Percentiles rank a stretch among this genome's conserved stretches.
Evolutionary conservation across 73 alveolate species (phyloP).

Genomic region (Tetrahymena elliotti): DNA sequence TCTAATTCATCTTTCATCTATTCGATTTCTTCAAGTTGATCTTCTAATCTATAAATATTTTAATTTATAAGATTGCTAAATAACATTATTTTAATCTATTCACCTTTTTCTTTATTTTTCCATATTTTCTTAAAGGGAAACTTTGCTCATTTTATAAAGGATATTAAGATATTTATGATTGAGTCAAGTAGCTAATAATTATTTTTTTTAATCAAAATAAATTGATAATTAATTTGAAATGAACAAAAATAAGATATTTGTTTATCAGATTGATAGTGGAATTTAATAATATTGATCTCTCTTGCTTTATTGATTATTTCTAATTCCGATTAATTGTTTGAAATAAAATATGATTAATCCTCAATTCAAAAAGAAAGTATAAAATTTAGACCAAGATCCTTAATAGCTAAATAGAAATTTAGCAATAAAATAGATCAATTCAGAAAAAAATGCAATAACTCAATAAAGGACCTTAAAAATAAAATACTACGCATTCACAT

Average conservation of each 20-base stretch:
- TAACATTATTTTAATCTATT: neutral
- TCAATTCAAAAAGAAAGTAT: neutral
- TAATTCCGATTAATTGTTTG: neutral
- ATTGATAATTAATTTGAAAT: neutral
- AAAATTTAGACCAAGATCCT: neutral
- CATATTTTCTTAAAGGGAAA: neutral
- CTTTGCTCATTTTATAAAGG: neutral
- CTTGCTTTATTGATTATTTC: neutral
- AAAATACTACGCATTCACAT: neutral
- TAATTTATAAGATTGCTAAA: no score
- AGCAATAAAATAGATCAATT: neutral
- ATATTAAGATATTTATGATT: no score
- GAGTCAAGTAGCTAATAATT: no score
- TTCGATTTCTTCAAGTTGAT: neutral
- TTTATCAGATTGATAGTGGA: neutral
- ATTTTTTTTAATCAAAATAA: no score
- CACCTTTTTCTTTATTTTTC: neutral
- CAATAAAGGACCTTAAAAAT: neutral
- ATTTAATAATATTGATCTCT: neutral
- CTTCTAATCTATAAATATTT: neutral
- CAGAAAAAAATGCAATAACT: neutral
- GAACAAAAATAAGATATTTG: neutral
- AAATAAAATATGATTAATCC: neutral
- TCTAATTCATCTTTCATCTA: neutral
- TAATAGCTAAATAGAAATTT: neutral